Evolutionary conservation across 768 basidiomycete genomes (phyloP).

Genomic region (Suillus decipiens): DNA sequence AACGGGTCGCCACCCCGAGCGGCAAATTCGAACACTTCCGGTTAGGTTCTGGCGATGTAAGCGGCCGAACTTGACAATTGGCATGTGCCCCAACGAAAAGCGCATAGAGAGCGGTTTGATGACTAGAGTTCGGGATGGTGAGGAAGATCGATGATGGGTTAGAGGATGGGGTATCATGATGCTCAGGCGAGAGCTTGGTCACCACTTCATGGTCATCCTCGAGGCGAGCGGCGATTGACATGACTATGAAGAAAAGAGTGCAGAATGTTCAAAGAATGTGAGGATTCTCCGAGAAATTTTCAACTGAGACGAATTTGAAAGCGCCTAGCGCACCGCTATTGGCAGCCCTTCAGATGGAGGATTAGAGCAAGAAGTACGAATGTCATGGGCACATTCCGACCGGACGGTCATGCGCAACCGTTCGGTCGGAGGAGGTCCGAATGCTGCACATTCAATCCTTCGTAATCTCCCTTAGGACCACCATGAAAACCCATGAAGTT

Average conservation of each 20-base stretch:
- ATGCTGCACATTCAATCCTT: constrained; percentile 70
- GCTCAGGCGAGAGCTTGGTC: constrained; percentile 16
- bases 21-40: constrained; percentile 51
- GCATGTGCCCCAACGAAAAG: constrained; percentile 14
- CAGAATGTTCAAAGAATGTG: not conserved
- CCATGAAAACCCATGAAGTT: constrained; percentile 50
- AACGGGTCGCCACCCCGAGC: constrained; percentile 54
- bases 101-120: constrained; percentile 5
- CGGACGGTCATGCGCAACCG: constrained; percentile 58
- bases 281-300: not conserved
- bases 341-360: not conserved
- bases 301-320: not conserved
- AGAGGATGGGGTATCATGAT: constrained; percentile 9
- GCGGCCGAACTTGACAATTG: constrained; percentile 56
- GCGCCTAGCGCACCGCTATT: not conserved
- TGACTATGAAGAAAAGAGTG: not conserved
- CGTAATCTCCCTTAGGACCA: constrained; percentile 35
- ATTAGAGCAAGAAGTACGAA: not conserved
- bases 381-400: constrained; percentile 59
- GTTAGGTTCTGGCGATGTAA: constrained; percentile 54
- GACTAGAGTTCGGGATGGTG: constrained; percentile 14
- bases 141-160: constrained; percentile 21
- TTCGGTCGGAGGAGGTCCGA: constrained; percentile 60
- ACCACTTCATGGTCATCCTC: constrained; percentile 21
- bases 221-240: constrained; percentile 10